Conservation (phyloP, 1,139 yeast genomes). For the Geotrichum aggregatum region DNA sequence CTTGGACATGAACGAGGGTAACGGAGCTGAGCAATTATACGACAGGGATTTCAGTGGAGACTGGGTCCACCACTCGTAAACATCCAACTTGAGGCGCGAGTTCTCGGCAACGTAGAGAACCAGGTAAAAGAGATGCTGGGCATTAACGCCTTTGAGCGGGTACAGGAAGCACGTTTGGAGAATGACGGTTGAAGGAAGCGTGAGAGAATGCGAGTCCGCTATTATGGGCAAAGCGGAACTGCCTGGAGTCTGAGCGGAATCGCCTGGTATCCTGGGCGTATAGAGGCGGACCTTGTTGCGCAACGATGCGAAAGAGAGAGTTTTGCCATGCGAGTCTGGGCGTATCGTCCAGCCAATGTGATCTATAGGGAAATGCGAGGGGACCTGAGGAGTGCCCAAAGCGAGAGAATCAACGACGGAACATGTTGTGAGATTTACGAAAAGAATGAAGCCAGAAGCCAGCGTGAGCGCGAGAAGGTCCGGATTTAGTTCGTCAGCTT, state of each 20-base stretch:
- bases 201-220: constrained; percentile 6
- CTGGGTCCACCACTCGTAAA: constrained; percentile 11
- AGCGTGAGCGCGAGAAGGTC: constrained; percentile 3
- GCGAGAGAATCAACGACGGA: background rate
- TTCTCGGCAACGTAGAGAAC: constrained; percentile 1
- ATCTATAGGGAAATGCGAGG: background rate
- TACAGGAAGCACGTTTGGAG: constrained; percentile 12
- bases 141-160: constrained; percentile 14
- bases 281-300: constrained; percentile 7
- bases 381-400: background rate
- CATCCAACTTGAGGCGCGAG: constrained; percentile 4
- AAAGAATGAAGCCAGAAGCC: background rate
- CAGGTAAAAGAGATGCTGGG: constrained; percentile 7
- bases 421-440: background rate
- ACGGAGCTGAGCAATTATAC: background rate
- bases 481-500: background rate
- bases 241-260: background rate
- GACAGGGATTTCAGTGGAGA: constrained; percentile 4
- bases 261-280: too few relatives aligned
- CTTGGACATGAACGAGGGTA: background rate
- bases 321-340: constrained; percentile 6
- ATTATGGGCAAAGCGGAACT: background rate
- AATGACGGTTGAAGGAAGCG: background rate
- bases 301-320: constrained; percentile 10
- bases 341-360: constrained; percentile 7